Evolutionary conservation across 2,329 filamentous ascomycete genomes (phyloP).

Genomic region (Capronia epimyces): DNA sequence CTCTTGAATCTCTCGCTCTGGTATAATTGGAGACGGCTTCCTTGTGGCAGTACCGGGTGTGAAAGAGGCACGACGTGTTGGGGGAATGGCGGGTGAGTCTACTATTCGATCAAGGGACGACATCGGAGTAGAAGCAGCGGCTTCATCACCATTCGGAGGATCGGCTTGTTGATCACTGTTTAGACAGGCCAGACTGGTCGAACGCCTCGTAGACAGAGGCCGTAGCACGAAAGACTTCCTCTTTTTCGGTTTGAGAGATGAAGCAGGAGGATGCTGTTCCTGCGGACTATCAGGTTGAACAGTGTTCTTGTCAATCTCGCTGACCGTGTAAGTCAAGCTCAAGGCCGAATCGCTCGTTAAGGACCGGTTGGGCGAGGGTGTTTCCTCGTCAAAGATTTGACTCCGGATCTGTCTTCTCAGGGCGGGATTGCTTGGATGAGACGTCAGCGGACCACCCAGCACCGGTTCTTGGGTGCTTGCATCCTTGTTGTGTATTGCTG

Average conservation of each 20-base stretch:
- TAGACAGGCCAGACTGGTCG: slow-evolving; percentile 12
- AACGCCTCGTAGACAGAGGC: slow-evolving; percentile 13
- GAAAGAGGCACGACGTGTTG: slow-evolving; percentile 26
- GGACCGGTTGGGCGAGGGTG: slow-evolving; percentile 1
- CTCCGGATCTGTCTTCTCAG: slow-evolving; percentile 13
- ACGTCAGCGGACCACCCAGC: slow-evolving; percentile 10
- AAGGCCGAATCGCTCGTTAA: slow-evolving; percentile 13
- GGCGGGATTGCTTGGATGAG: slow-evolving; percentile 5
- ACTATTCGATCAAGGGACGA: slow-evolving; percentile 21
- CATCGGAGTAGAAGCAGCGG: slow-evolving; percentile 6
- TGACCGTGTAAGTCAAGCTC: slow-evolving; percentile 23
- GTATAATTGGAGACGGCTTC: slow-evolving; percentile 6
- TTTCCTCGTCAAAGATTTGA: slow-evolving; percentile 7
- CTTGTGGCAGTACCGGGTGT: slow-evolving; percentile 27
- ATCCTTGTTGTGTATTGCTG: slow-evolving; percentile 11
- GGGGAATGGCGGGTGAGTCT: slow-evolving; percentile 18
- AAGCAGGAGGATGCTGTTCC: slow-evolving; percentile 7
- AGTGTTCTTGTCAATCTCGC: slow-evolving; percentile 17
- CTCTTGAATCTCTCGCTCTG: slow-evolving; percentile 4
- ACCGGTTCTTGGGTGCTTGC: slow-evolving; percentile 10
- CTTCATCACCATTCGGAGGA: slow-evolving; percentile 4
- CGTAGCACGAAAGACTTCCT: slow-evolving; percentile 17
- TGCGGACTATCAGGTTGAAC: slow-evolving; percentile 1
- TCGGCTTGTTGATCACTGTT: slow-evolving; percentile 12
- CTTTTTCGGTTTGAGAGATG: slow-evolving; percentile 17